Percentiles rank a stretch among this genome's conserved stretches.
These are phyloP conservation scores for Vigna reflexopilosa DNA, from an alignment of 306 rosid species.

Conservation along the genomic window DNA sequence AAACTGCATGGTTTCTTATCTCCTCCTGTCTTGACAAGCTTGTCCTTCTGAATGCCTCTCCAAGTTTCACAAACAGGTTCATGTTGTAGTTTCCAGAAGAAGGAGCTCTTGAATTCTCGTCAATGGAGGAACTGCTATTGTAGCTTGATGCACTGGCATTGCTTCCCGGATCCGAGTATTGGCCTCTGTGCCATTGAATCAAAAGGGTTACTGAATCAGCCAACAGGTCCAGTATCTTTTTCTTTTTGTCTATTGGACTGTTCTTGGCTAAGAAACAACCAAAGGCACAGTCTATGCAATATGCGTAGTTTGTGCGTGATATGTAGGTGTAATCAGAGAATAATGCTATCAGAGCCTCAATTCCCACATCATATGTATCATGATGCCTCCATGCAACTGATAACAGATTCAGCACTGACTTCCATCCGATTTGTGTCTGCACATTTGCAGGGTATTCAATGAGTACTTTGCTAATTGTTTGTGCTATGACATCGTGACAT, in stretches of 20 bases:
- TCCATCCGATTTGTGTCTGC: constrained; percentile 84
- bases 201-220: constrained; percentile 68
- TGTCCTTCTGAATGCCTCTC: constrained; percentile 76
- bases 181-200: constrained; percentile 70
- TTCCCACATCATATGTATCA: constrained; percentile 73
- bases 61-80: constrained; percentile 77
- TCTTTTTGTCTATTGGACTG: constrained; percentile 82
- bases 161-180: constrained; percentile 65
- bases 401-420: constrained; percentile 73
- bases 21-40: constrained; percentile 88
- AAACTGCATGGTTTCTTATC: constrained; percentile 83
- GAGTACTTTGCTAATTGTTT: constrained; percentile 62
- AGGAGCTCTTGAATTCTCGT: constrained; percentile 58
- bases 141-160: constrained; percentile 56
- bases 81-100: constrained; percentile 57
- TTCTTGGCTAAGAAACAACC: constrained; percentile 77
- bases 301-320: constrained; percentile 64
- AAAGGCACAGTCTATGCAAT: constrained; percentile 77
- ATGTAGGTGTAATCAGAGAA: constrained; percentile 64
- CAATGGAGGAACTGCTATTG: constrained; percentile 63
- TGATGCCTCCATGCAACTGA: constrained; percentile 74
- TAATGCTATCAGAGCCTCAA: constrained; percentile 68
- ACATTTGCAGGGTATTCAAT: constrained; percentile 72
- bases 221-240: constrained; percentile 69
- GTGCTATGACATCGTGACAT: constrained; percentile 64